These are phyloP conservation scores for Phytophthora europaea DNA, from an alignment of 352 stramenopile genomes.

Conservation along the genomic window DNA sequence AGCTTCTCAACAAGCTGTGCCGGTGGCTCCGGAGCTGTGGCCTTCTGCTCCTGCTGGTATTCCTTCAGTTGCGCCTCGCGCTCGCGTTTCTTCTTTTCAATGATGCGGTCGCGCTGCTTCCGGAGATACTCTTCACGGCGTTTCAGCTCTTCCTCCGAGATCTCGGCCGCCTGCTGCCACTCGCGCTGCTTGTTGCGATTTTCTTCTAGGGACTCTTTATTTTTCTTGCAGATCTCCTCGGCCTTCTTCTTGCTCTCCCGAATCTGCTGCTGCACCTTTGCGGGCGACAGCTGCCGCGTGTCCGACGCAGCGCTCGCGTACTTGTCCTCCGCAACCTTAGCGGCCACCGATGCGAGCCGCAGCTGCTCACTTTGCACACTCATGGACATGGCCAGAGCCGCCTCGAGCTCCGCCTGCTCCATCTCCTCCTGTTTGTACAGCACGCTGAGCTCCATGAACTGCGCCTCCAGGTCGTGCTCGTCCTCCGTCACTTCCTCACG, in stretches of 20 bases:
- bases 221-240: conserved; percentile 79
- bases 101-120: conserved; percentile 77
- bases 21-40: conserved; percentile 63
- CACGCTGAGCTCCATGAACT: conserved; percentile 88
- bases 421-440: conserved; percentile 91
- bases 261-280: conserved; percentile 68
- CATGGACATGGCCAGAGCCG: conserved; percentile 81
- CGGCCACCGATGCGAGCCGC: conserved; percentile 57
- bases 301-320: conserved; percentile 47
- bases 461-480: conserved; percentile 60
- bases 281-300: conserved; percentile 43
- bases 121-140: conserved; percentile 80
- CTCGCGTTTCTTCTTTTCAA: conserved; percentile 89
- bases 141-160: conserved; percentile 78
- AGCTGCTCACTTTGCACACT: conserved; percentile 79
- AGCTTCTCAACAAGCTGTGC: conserved; percentile 73
- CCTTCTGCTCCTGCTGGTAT: conserved; percentile 81
- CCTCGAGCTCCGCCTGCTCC: conserved; percentile 85
- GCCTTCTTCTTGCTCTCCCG: conserved; percentile 75
- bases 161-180: conserved; percentile 66
- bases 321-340: conserved; percentile 77
- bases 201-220: conserved; percentile 78
- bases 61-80: conserved; percentile 77
- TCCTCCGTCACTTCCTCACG: conserved; percentile 59
- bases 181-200: conserved; percentile 79